A percentile compares a stretch with the other conserved stretches of the same genome.
These are phyloP conservation scores for Plasmopara muralis DNA, from an alignment of 352 stramenopile species.

Conservation along the genomic window DNA sequence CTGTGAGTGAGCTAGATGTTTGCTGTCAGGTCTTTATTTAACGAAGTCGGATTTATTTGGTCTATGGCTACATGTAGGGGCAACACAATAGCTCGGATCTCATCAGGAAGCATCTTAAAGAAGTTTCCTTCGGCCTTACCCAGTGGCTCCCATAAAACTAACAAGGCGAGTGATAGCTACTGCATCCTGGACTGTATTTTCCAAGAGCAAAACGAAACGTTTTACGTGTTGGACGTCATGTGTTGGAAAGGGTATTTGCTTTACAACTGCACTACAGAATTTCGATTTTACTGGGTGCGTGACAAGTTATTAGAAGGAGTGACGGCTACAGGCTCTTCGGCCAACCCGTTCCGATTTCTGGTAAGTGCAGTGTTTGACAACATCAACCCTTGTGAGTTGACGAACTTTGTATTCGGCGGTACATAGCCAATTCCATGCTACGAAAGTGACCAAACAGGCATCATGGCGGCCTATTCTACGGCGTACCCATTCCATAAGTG, in stretches of 20 bases:
- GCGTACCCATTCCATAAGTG: constrained; percentile 84
- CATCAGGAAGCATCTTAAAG: constrained; percentile 74
- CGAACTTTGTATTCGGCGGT: neutral
- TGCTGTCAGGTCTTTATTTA: neutral
- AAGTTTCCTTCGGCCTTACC: constrained; percentile 82
- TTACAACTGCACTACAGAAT: constrained; percentile 91
- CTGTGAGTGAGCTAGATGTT: neutral
- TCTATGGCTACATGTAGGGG: constrained; percentile 31
- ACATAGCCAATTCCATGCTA: constrained; percentile 74
- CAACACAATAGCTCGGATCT: constrained; percentile 69
- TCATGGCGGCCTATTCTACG: constrained; percentile 71
- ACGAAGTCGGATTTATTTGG: neutral
- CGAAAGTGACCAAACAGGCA: constrained; percentile 72
- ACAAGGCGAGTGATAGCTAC: constrained; percentile 59
- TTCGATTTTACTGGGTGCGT: constrained; percentile 87
- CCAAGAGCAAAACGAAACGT: constrained; percentile 81
- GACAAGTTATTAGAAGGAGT: constrained; percentile 84
- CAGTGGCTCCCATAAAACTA: constrained; percentile 76
- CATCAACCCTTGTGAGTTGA: neutral
- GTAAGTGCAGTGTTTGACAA: constrained; percentile 20
- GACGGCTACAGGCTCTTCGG: constrained; percentile 32
- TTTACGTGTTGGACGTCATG: constrained; percentile 92
- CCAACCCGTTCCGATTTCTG: constrained; percentile 75
- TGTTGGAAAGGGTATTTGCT: constrained; percentile 91
- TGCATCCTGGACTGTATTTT: constrained; percentile 91